Conservation (phyloP, 257 asterid genomes). For the Anisodus tanguticus region DNA sequence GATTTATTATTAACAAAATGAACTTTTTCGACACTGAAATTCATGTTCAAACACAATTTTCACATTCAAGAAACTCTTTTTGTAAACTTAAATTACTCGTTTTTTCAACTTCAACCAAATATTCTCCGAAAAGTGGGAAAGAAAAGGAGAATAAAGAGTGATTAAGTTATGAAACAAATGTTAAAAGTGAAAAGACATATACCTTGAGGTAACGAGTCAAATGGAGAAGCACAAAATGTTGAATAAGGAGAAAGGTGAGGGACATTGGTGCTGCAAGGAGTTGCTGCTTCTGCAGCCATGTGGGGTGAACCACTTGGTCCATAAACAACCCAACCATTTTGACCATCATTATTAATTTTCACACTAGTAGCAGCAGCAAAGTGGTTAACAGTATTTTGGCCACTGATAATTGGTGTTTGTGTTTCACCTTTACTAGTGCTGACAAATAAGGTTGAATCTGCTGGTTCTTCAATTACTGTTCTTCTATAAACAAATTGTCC, state of each 20-base stretch:
- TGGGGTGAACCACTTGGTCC: constrained; percentile 41
- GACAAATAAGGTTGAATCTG: constrained; percentile 21
- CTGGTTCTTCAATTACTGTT: constrained; percentile 37
- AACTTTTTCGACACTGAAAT: background rate
- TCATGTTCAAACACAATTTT: background rate
- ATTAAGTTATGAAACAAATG: background rate
- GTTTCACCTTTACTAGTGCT: constrained; percentile 20
- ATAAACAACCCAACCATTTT: constrained; percentile 38
- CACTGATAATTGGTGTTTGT: constrained; percentile 21
- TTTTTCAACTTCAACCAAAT: background rate
- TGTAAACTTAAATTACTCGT: background rate
- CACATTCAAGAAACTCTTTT: background rate
- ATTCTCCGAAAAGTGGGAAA: background rate
- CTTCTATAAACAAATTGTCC: constrained; percentile 56
- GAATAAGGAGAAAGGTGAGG: constrained; percentile 34
- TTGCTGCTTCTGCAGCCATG: constrained; percentile 34
- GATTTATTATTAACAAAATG: background rate
- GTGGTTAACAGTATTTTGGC: constrained; percentile 24
- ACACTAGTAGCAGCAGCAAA: background rate
- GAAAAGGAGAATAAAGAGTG: background rate
- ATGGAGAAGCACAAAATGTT: constrained; percentile 47
- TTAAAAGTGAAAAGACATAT: constrained; percentile 33
- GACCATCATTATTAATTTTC: constrained; percentile 29
- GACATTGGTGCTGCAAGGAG: constrained; percentile 22
- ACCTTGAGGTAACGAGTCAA: constrained; percentile 49